Evolutionary conservation across 2,329 filamentous ascomycete genomes (phyloP), one percentile per base, ranked within the genome.

Genomic region (Colletotrichum tamarilloi): DNA sequence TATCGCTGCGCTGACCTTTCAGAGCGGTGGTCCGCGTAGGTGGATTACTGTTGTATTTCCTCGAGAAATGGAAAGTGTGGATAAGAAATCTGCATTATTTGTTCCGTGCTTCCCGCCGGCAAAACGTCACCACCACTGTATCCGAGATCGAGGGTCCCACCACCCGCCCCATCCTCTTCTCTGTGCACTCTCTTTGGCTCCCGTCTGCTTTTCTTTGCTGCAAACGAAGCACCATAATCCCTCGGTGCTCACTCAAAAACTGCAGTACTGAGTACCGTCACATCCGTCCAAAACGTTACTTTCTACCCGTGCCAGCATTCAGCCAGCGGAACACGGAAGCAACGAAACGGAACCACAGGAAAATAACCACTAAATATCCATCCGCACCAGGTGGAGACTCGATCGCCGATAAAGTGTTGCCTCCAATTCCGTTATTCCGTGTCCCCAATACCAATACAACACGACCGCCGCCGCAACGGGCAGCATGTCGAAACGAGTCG

Each of bases 101-200:
- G 38, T 68, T 68, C 69, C 58, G 65, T 72, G 35, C 65, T 58
- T 72, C 58, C 68, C 58, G 58, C 53, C 28, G 24, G 16, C 67
- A 67, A 49, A 67, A 68, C 68, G 68, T 72, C 68, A 72, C 68
- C 58, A 72, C 64, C 52, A 72, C 64, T 68, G 69, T 72, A 72
- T 72, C 57, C 52, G 69, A 68, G 65, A 68, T 72, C 35, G 35
- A 28, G 46, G 24, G 24, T 53, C 30, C 24, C 42, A 46, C 63
- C 62, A 46, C 5, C 53, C 12, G n/a, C 38, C 28, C 11, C 46
- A 16, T 59, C 6, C 24, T n/a, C 16, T 14, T 24, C 19, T 16
- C 19, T 35, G 19, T 12, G 9, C 9, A 9, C 28, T 58, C 16
- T 19, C 7, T 35, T 7, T 8, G 24, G 22, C 53, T 42, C 35